Base-by-base conservation (phyloP, 805 yeast genomes). In the Teunomyces barrocoloradensis region DNA sequence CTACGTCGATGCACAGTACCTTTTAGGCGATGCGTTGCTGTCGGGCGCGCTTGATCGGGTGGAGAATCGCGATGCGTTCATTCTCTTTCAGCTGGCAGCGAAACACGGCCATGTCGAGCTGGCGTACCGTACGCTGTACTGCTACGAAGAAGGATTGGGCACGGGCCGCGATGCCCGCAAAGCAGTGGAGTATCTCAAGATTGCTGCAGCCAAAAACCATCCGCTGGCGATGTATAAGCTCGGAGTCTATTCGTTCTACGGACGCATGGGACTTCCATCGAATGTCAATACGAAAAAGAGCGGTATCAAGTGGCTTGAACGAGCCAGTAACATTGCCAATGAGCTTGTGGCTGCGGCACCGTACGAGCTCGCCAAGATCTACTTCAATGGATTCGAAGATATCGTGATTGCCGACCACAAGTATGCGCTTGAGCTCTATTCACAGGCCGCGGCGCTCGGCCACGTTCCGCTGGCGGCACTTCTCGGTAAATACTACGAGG, bases 211-310 rank as follows among this genome's bases (percentile, higher is more conserved):
- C 28, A 85, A 87, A 62, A 89, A 88, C 59, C 99, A 92, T 65
- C 90, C 97, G 0, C 91, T 96, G n/a, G 97, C 98, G 4, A 89
- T 92, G 96, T 87, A 85, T 71, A 88, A 91, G 63, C 73, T 90
- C 53, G 99, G 98, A 3, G 75, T 89, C 37, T 89, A 91, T 56
- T 85, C 89, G 33, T 94, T 86, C 66, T 81, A 89, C 59, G 82
- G 88, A 4, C 76, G 85, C 50, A 84, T 92, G 92, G 97, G 98
- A 0, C 63, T 92, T 29, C 73, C 85, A 1, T 75, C 78, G 48
- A 85, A 81, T 57, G 71, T 82, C 15, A 82, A 78, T 44, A 84
- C 89, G 18, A 87, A 89, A 58, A 87, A 85, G 58, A 82, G 82
- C 57, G 99, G 98, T 43, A 84, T 94, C 53, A 88, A 89, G 63